Evolutionary conservation across 1,139 yeast species (phyloP), one percentile per base, ranked within the genome.

Genomic region (Candida albicans): DNA sequence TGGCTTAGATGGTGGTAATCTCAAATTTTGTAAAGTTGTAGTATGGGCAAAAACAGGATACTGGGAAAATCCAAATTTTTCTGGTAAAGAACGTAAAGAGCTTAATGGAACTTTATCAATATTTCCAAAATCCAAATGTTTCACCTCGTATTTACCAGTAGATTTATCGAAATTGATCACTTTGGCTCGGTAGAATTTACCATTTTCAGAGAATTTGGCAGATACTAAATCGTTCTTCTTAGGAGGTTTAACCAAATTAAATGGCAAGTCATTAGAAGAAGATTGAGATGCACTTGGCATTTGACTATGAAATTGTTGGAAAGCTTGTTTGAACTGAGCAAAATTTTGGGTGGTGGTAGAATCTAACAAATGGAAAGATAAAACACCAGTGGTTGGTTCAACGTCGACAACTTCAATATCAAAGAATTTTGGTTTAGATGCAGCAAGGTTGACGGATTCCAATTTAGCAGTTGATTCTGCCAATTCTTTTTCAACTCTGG

Each of bases 121-220:
- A 43, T 79, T 79, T 39, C 93, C 93, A 51, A 79, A 81, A 59
- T 86, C 95, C 46, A 84, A 62, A 51, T 82, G 84, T 53, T 75
- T 74, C 18, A 85, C 82, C 40, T 76, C 75, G 52, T 66, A 80
- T 47, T 67, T 67, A 45, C 65, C 65, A 27, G 74, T 57, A 8
- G 73, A 53, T 51, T 75, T 75, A 52, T 84, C 87, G 48, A 70
- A 70, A 12, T 70, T 64, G 12, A 75, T 46, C 36, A 86, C 79
- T 49, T 66, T 73, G 13, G 84, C 91, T 58, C 91, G 79, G 63
- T 79, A 81, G 59, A 62, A 84, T 55, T 76, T 78, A 31, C 78
- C 76, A 53, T 78, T 77, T 37, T 75, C 80, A 8, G 75, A 66
- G 47, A 73, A 74, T 51, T 73, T 75, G 39, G 84, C 85, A 13